Evolutionary conservation across 495 filamentous ascomycete species (phyloP), one percentile per base, ranked within the genome.

Genomic region (Aspergillus campestris): DNA sequence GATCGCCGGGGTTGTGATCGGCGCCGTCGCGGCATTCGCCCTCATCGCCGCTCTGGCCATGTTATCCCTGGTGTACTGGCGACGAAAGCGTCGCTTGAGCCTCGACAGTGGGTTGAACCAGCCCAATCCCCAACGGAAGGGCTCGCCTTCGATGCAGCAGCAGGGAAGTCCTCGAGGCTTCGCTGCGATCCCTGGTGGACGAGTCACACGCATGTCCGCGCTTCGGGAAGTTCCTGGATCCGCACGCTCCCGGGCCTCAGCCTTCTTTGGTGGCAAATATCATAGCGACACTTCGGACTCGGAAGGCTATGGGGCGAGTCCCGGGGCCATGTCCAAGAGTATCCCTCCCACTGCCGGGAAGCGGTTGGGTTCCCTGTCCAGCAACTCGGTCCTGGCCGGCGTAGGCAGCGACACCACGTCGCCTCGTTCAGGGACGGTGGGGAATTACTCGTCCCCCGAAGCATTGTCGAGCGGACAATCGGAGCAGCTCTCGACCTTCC

Each of bases 191-290:
- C 85, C 90, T 32, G 91, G 89, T 29, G 90, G 88, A 31, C 81
- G 94, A 35, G 90, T 99, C 38, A 84, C 92, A 7, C 80, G 94
- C 31, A 97, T 99, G 94, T 90, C 91, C 29, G 94, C 94, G 9
- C 67, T 99, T 31, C 90, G 96, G 60, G 81, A 72, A 46, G 72
- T 78, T 47, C 73, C 80, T 0, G 79, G 73, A 44, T 73, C 83
- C 0, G 74, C 79, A 5, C 74, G 62, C 13, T 76, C 68, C 2
- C 72, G 65, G 13, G 64, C 49, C 50, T 70, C 61, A 7, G 56
- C 57, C 5, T 62, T 70, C 42, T 70, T 66, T 46, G 70, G 59
- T 27, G 64, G 46, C 14, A 62, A 64, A 11, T 75, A 81, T 48
- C 82, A 78, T 46, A 82, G 81, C 51, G 79, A 86, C 45, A 79